Base-by-base conservation (phyloP, 495 filamentous ascomycete species). In the Chaetomium tenue region DNA sequence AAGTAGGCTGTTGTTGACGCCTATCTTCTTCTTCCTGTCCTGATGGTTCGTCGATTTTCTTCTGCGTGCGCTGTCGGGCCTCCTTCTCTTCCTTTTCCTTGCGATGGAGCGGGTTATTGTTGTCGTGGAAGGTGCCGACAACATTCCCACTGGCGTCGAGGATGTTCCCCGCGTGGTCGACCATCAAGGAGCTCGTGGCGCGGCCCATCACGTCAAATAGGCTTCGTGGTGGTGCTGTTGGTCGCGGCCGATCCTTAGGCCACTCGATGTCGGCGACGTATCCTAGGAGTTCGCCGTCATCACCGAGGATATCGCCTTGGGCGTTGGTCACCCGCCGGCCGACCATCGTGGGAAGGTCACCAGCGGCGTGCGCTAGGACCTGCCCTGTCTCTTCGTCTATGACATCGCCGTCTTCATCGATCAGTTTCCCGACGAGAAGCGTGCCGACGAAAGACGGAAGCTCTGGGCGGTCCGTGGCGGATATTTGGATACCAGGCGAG, bases 371-470 rank as follows among this genome's bases (percentile, higher is more conserved):
- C 7, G 78, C 80, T 0, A 81, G 74, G 8, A 82, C 75, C 58
- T 76, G 75, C 4, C 78, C 78, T 0, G 78, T 75, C 37, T 66
- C 67, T 1, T 65, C 68, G 47, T 98, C 75, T 88, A 97, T 79
- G 83, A 97, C 82, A 86, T 91, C 76, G 77, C 91, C 66, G 81
- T 88, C 70, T 81, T 87, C 66, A 81, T 93, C 66, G 82, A 90
- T 75, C 83, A 89, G 75, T 88, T 90, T 66, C 83, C 88, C 74
- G 84, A 87, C 63, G 82, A 94, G 75, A 82, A 86, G 68, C 75
- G 84, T 47, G 72, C 82, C 66, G 82, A 88, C 64, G 30, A 56
- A 67, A 9, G 67, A 44, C 12, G 71, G 71, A 3, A 76, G 61
- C 15, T 68, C 56, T 28, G 73, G 74, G 0, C 74, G 67, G 12